Conservation (phyloP, 352 stramenopile species). For the Phytophthora podocarpi region DNA sequence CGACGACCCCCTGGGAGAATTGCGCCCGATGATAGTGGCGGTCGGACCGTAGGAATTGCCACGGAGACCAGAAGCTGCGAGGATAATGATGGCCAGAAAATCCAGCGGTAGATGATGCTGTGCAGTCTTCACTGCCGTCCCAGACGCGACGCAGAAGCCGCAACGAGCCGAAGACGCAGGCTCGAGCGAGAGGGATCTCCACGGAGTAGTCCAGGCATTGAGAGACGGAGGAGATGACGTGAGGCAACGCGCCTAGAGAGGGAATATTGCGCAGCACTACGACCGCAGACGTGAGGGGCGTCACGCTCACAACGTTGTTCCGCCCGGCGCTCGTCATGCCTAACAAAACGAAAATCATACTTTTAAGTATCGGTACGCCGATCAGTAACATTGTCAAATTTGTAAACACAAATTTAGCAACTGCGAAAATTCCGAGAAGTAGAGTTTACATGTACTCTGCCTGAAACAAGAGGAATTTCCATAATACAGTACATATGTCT, state of each 20-base stretch:
- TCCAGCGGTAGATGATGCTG: not conserved
- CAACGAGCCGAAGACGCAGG: conserved; percentile 21
- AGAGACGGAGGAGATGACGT: conserved; percentile 26
- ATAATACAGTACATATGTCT: no score
- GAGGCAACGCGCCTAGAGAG: conserved; percentile 19
- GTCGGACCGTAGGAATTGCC: conserved; percentile 20
- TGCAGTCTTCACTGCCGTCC: conserved; percentile 21
- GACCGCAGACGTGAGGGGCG: conserved; percentile 10
- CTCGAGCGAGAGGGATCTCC: conserved; percentile 17
- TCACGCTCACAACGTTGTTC: no score
- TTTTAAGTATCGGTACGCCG: no score
- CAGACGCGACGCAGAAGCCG: conserved; percentile 25
- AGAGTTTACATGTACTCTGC: no score
- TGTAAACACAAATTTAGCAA: no score
- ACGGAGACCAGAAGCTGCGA: conserved; percentile 15
- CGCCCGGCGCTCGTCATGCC: no score
- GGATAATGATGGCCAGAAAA: not conserved
- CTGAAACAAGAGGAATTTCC: no score
- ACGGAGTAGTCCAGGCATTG: conserved; percentile 30
- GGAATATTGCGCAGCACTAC: conserved; percentile 16
- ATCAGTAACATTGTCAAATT: no score
- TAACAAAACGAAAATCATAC: no score
- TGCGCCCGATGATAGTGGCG: conserved; percentile 22
- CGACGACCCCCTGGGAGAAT: conserved; percentile 26
- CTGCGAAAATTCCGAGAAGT: no score